Evolutionary conservation across 352 stramenopile genomes (phyloP), one percentile per base, ranked within the genome.

Genomic region (Phytophthora meadii): DNA sequence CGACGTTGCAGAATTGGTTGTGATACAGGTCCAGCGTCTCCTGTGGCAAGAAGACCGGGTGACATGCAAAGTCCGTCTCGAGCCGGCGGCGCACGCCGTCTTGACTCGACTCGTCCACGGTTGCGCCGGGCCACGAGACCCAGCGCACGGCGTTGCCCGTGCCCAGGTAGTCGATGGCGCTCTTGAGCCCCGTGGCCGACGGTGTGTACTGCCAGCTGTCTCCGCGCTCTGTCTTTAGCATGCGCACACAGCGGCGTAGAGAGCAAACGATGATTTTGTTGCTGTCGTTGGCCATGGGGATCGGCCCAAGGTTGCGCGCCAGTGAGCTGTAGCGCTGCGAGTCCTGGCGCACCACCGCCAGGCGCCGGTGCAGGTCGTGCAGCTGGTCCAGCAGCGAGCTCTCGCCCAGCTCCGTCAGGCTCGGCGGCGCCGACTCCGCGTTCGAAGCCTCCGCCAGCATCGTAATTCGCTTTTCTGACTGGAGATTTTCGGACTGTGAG

Each of bases 1-100:
- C 87, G 50, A 90, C 88, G 55, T 97, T 96, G 74, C 88, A 97
- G 41, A 97, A 95, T 66, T 94, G 68, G 44, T 90, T 97, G 71
- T 97, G 88, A 63, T 92, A 97, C 42, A 94, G 72, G 36, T 97
- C 87, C 32, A 94, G 66, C 40, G 87, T 77, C 32, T 97, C 86
- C 17, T 62, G 70, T n/a, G 66, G 67, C 14, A 97, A 62, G 52
- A 97, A 97, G 2, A 97, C 88, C 0, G 90, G 89, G 27, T 85
- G 84, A 60, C 87, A 97, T 25, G 87, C 85, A 69, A 90, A 90
- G 44, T 97, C 88, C 51, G 82, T 54, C 69, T 95, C 82, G 15
- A 97, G 79, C 27, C 84, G 87, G 44, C 81, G 74, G 42, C 88
- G 72, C 47, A 90, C 84, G 34, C 84, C 74, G 63, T 93, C 86